These are phyloP conservation scores for Coemansia sp. DNA, from an alignment of 192 early-diverging fungal species.

Conservation along the genomic window DNA sequence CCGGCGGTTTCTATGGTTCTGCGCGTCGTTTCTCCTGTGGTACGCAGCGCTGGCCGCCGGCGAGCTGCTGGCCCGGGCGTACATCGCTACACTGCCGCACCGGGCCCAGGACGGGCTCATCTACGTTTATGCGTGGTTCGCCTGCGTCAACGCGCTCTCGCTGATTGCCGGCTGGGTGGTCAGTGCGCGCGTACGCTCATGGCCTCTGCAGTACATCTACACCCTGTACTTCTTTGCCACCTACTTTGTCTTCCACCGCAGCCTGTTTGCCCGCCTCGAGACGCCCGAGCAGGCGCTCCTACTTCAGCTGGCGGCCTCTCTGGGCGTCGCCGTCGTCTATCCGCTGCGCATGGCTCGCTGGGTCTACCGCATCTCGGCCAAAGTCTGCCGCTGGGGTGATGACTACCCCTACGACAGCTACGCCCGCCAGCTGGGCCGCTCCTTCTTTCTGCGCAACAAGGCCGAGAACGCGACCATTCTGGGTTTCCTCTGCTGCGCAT, in stretches of 20 bases:
- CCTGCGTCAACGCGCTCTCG: constrained; percentile 63
- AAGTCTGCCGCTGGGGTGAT: constrained; percentile 52
- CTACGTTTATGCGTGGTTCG: constrained; percentile 72
- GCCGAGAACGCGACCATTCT: constrained; percentile 75
- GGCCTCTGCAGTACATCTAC: constrained; percentile 64
- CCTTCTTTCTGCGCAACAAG: constrained; percentile 65
- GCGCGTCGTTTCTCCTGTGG: constrained; percentile 60
- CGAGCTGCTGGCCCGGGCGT: constrained; percentile 62
- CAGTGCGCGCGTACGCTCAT: constrained; percentile 55
- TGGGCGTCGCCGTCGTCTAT: constrained; percentile 72
- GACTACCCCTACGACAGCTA: constrained; percentile 62
- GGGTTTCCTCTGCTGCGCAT: constrained; percentile 66
- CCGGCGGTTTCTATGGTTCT: constrained; percentile 72
- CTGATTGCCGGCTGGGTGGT: constrained; percentile 62
- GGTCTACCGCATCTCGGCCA: constrained; percentile 48
- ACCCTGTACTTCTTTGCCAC: constrained; percentile 75
- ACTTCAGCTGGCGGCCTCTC: constrained; percentile 62
- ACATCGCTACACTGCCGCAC: constrained; percentile 53
- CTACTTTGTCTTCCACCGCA: constrained; percentile 77
- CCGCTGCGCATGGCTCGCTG: constrained; percentile 62
- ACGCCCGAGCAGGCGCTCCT: constrained; percentile 59
- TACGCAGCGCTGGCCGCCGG: constrained; percentile 62
- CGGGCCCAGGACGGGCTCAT: constrained; percentile 55
- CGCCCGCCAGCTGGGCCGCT: constrained; percentile 59
- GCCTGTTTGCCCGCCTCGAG: constrained; percentile 66